Base-by-base conservation (phyloP, 139 green algal species). In the Tetraselmis striata region DNA sequence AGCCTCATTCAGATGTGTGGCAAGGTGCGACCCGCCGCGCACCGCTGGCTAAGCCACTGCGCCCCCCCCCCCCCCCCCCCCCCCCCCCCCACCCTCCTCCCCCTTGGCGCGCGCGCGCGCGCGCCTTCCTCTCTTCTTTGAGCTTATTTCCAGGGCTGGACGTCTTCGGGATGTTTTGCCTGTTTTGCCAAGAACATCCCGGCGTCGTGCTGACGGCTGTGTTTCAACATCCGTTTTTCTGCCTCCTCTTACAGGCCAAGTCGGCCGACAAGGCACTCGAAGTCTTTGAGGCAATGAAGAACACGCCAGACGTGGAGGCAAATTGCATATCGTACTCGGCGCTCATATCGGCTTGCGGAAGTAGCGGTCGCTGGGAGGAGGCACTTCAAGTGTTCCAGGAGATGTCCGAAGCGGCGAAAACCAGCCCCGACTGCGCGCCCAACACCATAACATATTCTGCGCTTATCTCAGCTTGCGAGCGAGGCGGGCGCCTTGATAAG, bases 301-400 rank as follows among this genome's bases (percentile, higher is more conserved):
- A 29, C 75, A 74, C 77, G 31, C 59, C 77, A 23, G 75, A 83
- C 11, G 78, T 31, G 29, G 31, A 85, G 58, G 77, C 81, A 1
- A 86, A 88, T 79, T 84, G 79, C 32, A 84, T 86, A 75, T 86
- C 85, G 2, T 88, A 88, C 81, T 81, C 76, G 2, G 85, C 82
- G 75, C 74, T 88, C 30, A 84, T 88, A 28, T 81, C 31, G 30
- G 82, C 85, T 28, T 86, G 78, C 79, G 78, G 77, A 23, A 86
- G 82, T 74, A 79, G 75, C 26, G 82, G 74, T 5, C 59, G 81
- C 74, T 28, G 59, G 11, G 79, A 88, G 0, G 45, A 67, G 45
- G 85, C 82, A n/a, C 31, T 81, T 5, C 59, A 84, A 28, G 79
- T 86, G 77, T 88, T 86, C 31, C 28, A 86, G 22, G 78, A 84